Conservation (phyloP, 2,329 filamentous ascomycete genomes). For the Scedosporium apiospermum region DNA sequence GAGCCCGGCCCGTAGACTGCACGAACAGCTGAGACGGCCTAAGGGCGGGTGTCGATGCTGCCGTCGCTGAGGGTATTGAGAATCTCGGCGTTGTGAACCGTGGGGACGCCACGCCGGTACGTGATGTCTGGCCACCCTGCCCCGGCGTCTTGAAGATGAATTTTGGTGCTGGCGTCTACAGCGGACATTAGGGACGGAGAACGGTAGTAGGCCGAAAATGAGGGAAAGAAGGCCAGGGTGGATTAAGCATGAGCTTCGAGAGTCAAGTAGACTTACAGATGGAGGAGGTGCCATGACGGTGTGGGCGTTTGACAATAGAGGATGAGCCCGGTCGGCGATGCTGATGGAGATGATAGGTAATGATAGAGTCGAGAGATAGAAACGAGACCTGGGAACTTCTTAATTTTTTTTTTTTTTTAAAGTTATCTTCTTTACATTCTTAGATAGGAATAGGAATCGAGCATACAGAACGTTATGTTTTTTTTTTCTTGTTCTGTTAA, state of each 20-base stretch:
- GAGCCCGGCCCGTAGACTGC: neutral
- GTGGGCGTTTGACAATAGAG: too few relatives aligned
- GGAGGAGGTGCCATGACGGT: too few relatives aligned
- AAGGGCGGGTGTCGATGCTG: neutral
- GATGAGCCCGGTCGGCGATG: too few relatives aligned
- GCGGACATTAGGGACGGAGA: neutral
- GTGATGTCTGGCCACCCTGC: neutral
- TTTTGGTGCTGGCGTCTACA: slow-evolving; percentile 1
- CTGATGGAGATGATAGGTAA: too few relatives aligned
- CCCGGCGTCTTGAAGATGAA: neutral
- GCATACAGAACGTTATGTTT: too few relatives aligned
- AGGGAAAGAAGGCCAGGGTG: neutral
- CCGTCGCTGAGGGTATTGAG: neutral
- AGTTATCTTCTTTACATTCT: too few relatives aligned
- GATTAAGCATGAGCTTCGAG: neutral
- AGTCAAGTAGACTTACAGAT: too few relatives aligned
- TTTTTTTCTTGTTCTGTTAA: too few relatives aligned
- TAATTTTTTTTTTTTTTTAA: too few relatives aligned
- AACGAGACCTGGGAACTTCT: too few relatives aligned
- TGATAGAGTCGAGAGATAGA: too few relatives aligned
- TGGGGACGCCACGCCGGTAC: neutral
- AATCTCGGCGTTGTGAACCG: slow-evolving; percentile 3
- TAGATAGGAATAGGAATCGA: too few relatives aligned
- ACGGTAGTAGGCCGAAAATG: neutral
- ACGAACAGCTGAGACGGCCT: slow-evolving; percentile 4